These are phyloP conservation scores for Cryptosporidium baileyi DNA, from an alignment of 169 alveolate genomes.

Conservation along the genomic window DNA sequence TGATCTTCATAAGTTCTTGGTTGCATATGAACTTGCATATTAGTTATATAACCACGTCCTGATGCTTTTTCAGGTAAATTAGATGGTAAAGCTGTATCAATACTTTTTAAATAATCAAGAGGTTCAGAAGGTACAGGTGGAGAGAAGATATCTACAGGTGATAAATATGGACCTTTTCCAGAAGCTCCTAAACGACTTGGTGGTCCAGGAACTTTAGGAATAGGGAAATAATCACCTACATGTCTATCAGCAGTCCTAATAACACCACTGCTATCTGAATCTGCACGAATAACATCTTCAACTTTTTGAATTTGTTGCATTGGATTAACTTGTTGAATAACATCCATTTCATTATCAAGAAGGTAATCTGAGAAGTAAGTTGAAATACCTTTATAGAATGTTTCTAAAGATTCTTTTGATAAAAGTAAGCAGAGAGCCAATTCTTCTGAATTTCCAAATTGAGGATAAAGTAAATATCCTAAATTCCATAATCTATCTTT, in stretches of 20 bases:
- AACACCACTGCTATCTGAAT: neutral
- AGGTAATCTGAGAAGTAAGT: conserved; percentile 7
- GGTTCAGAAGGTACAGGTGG: conserved; percentile 3
- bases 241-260: conserved; percentile 39
- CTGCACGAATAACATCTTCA: neutral
- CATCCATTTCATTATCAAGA: neutral
- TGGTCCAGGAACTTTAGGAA: conserved; percentile 65
- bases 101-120: neutral
- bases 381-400: conserved; percentile 5
- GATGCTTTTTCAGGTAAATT: conserved; percentile 28
- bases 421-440: no score
- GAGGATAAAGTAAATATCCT: no score
- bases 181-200: conserved; percentile 54
- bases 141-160: neutral
- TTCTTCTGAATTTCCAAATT: no score
- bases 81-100: conserved; percentile 10
- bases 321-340: neutral
- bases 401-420: neutral
- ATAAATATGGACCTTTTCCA: neutral
- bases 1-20: conserved; percentile 52
- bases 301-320: neutral
- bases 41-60: conserved; percentile 21
- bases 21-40: neutral
- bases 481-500: no score
- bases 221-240: conserved; percentile 6